These are phyloP conservation scores for Aspergillus egyptiacus DNA, from an alignment of 495 filamentous ascomycete genomes.

Conservation along the genomic window DNA sequence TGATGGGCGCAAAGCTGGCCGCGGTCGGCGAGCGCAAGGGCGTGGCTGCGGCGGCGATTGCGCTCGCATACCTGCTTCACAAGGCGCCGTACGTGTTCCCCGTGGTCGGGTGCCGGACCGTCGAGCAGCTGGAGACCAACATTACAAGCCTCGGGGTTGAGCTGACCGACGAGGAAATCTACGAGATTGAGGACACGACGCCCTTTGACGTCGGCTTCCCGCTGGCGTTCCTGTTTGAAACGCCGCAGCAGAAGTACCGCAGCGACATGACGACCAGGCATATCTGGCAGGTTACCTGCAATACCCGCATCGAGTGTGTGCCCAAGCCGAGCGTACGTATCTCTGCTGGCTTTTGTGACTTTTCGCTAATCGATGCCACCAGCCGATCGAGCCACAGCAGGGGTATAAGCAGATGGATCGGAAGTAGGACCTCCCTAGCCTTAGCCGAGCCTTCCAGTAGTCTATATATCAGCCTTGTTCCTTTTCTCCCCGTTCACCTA, in stretches of 20 bases:
- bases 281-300: slow-evolving; percentile 2
- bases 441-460: no score
- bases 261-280: neutral
- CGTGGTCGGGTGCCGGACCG: slow-evolving; percentile 56
- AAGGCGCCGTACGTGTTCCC: slow-evolving; percentile 65
- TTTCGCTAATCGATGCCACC: neutral
- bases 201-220: slow-evolving; percentile 51
- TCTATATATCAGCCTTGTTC: neutral
- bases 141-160: slow-evolving; percentile 35
- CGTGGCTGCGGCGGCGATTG: slow-evolving; percentile 8
- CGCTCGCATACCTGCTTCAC: slow-evolving; percentile 49
- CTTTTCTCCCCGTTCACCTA: neutral
- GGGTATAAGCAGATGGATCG: neutral
- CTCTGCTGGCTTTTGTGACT: neutral
- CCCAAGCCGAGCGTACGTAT: neutral
- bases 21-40: neutral
- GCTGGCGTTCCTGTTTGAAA: neutral
- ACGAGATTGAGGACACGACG: slow-evolving; percentile 31
- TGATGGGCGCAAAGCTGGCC: neutral
- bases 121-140: slow-evolving; percentile 58
- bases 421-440: no score
- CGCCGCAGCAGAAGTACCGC: neutral
- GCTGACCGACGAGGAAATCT: neutral
- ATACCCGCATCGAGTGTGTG: neutral
- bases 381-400: slow-evolving; percentile 1